Conservation (phyloP, 352 stramenopile species). For the Blastocystis sp. region DNA sequence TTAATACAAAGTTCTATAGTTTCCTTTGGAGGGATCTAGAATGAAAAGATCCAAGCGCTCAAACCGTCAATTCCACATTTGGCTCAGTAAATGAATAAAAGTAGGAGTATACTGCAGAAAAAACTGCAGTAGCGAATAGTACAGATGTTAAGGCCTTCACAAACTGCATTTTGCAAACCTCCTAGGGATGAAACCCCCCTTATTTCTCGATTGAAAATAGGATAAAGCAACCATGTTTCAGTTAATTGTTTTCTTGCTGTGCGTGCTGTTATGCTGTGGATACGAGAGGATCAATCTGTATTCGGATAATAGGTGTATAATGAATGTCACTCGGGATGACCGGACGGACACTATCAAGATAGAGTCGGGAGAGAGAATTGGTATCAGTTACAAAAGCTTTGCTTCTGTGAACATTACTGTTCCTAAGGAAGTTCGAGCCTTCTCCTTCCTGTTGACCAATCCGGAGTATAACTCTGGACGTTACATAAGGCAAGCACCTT, state of each 20-base stretch:
- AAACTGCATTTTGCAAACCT: not conserved
- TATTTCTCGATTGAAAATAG: not conserved
- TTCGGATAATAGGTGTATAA: not conserved
- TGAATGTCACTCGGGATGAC: not conserved
- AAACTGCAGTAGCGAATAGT: not conserved
- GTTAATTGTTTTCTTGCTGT: not conserved
- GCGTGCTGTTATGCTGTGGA: not conserved
- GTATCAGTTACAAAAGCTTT: not conserved
- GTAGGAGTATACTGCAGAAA: constrained; percentile 3
- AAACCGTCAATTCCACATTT: not conserved
- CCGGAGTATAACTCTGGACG: not conserved
- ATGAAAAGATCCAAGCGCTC: not conserved
- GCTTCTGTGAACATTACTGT: not conserved
- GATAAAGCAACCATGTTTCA: not conserved
- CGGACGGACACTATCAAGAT: not conserved
- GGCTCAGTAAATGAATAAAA: not conserved
- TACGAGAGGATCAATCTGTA: constrained; percentile 50
- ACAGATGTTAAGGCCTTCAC: not conserved
- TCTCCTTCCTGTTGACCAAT: not conserved
- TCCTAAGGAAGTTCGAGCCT: constrained; percentile 1
- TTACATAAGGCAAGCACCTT: not conserved
- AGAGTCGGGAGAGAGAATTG: not conserved
- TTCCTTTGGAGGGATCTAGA: not conserved
- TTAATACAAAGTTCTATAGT: constrained; percentile 34
- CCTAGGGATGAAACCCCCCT: not conserved